Base-by-base conservation (phyloP, 169 alveolate species). In the Plasmodium reichenowi region DNA sequence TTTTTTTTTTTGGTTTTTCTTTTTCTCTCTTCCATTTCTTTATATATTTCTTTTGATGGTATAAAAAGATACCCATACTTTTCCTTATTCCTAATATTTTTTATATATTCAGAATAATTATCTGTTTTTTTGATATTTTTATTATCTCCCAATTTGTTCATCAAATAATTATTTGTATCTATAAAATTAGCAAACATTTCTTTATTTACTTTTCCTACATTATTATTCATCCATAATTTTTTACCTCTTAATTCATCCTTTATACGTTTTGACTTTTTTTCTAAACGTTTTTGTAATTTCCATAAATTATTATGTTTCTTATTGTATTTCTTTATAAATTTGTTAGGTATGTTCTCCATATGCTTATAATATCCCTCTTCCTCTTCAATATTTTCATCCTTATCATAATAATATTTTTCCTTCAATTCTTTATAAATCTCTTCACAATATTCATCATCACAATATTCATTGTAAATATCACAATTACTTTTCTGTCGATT, bases 351-450 rank as follows among this genome's bases (percentile, higher is more conserved):
- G 8, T 24, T 20, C 50, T 3, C 20, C 15, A 29, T 22, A 22
- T 32, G 50, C 17, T 2, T 29, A 63, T 26, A 56, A 26, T 64
- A 12, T 66, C 12, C 45, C 13, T 56, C 67, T 48, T 15, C 68
- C 67, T 59, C 56, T 48, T n/a, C 72, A 60, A 38, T 72, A 71
- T 48, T 6, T 70, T 88, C 75, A 24, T 78, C 54, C 71, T 87
- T 86, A 76, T 74, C 73, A 62, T 72, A 75, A 74, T 73, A 72
- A 88, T 85, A 85, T 52, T 38, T 67, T 71, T 80, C 89, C 56
- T 67, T 78, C 13, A 78, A 54, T 32, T 80, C 83, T 54, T 75
- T 47, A 67, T 92, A 58, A 75, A 80, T 9, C 48, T 80, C 90
- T 58, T 80, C 90, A 59, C 58, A 78, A 38, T 67, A 32, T 43